These are phyloP conservation scores for Oryza brachyantha DNA, from an alignment of 176 grass and related monocot species.

Conservation along the genomic window DNA sequence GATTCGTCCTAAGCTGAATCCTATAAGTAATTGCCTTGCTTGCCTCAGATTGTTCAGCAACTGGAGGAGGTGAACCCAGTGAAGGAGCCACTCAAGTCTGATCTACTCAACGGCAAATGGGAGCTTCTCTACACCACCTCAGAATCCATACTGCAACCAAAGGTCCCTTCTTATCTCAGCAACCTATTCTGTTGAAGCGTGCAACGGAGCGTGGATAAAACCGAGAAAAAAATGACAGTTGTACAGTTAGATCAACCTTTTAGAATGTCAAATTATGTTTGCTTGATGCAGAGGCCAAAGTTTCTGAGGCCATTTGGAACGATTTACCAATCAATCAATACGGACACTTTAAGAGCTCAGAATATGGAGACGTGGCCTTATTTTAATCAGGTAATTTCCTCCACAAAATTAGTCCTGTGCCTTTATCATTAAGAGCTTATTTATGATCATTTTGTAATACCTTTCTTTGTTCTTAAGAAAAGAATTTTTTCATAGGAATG, in stretches of 20 bases:
- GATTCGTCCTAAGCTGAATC: neutral
- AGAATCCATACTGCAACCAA: constrained; percentile 63
- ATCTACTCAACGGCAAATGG: constrained; percentile 92
- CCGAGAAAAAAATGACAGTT: neutral
- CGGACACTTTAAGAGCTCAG: constrained; percentile 73
- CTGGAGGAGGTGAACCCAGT: constrained; percentile 62
- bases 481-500: neutral
- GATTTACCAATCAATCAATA: constrained; percentile 90
- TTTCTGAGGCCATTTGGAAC: constrained; percentile 74
- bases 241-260: neutral
- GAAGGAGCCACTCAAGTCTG: constrained; percentile 89
- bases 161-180: constrained; percentile 38
- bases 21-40: neutral
- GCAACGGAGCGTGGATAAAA: neutral
- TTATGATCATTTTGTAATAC: neutral
- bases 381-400: constrained; percentile 76
- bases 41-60: constrained; percentile 49
- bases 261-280: neutral
- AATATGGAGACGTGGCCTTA: constrained; percentile 93
- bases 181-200: neutral
- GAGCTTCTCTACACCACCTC: constrained; percentile 92
- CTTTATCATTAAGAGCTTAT: neutral
- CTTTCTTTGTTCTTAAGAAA: constrained; percentile 30
- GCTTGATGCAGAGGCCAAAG: constrained; percentile 70
- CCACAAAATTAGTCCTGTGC: neutral